Conservation (phyloP, 352 stramenopile species). For the Phytophthora capsici region DNA sequence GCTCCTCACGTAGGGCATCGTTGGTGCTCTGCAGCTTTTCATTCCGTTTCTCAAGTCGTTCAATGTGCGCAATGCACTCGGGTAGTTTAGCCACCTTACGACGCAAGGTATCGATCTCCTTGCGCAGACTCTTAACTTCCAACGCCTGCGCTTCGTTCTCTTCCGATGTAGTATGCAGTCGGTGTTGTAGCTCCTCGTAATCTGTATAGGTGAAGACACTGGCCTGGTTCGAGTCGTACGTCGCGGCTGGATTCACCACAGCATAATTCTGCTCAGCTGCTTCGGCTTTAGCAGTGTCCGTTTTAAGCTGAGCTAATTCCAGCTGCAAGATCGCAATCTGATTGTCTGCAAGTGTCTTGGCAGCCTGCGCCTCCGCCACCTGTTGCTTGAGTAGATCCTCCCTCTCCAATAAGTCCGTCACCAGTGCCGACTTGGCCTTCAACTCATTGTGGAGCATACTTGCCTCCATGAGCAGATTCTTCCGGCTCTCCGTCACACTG, state of each 20-base stretch:
- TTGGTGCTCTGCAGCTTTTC: slow-evolving; percentile 61
- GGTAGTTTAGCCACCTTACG: slow-evolving; percentile 48
- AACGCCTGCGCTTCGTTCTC: slow-evolving; percentile 53
- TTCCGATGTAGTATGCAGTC: slow-evolving; percentile 43
- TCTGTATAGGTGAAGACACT: slow-evolving; percentile 62
- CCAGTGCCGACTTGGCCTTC: slow-evolving; percentile 60
- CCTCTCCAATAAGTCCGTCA: slow-evolving; percentile 62
- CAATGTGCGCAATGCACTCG: slow-evolving; percentile 48
- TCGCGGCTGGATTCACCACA: slow-evolving; percentile 50
- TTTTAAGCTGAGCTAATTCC: slow-evolving; percentile 28
- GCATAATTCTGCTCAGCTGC: slow-evolving; percentile 22
- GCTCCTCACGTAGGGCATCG: slow-evolving; percentile 65
- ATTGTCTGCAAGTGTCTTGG: slow-evolving; percentile 46
- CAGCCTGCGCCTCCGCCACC: slow-evolving; percentile 36
- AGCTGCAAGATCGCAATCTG: slow-evolving; percentile 35
- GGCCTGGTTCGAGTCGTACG: slow-evolving; percentile 66
- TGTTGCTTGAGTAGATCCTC: slow-evolving; percentile 50
- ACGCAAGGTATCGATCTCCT: slow-evolving; percentile 56
- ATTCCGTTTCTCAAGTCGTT: slow-evolving; percentile 67
- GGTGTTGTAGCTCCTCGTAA: slow-evolving; percentile 59
- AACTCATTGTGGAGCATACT: slow-evolving; percentile 63
- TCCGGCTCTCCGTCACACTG: slow-evolving; percentile 52
- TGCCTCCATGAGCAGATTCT: slow-evolving; percentile 53
- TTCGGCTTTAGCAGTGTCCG: slow-evolving; percentile 19
- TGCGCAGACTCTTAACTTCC: slow-evolving; percentile 65